Base-by-base conservation (phyloP, 768 basidiomycete species). In the Leucocoprinus sp. region DNA sequence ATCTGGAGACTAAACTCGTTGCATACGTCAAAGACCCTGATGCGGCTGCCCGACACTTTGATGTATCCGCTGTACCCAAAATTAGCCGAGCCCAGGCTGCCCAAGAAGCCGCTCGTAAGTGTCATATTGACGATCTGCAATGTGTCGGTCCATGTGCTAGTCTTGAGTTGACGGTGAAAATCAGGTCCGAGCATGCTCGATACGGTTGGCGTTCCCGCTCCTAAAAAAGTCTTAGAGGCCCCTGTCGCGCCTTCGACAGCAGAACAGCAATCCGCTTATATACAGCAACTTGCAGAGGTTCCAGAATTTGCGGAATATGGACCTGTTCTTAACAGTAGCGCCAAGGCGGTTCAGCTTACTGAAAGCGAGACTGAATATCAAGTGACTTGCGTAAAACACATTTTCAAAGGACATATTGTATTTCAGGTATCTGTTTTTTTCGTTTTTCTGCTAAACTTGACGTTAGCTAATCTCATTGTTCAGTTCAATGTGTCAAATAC, bases 401-500 rank as follows among this genome's bases (percentile, higher is more conserved):
- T 97, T 48, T 99, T 92, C 76, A 82, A 81, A 60, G 89, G 92
- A 50, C 90, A 97, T 59, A 62, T 98, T 49, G 93, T 99, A 33
- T 98, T 99, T 81, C 95, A 95, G 77, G 92, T 90, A 58, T 56
- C 22, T 19, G 37, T 21, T 37, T 19, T 27, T 40, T 22, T 28
- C 12, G n/a, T 31, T 31, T 14, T 18, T 34, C 28, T 29, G 12
- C 39, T 17, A 14, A 22, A 3, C 24, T 29, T 22, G 5, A 40
- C 23, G 15, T 38, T 43, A 17, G 37, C 39, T 56, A 51, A 55
- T 52, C 27, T 6, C 48, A 26, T 2, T 36, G 35, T 27, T 37
- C 9, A 99, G 89, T 98, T 93, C 75, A 98, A 98, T 65, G 80
- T 98, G 31, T 89, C 91, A 48, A 98, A 99, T 64, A 99, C 96